Conservation (phyloP, 257 asterid species). For the Rhazya stricta region DNA sequence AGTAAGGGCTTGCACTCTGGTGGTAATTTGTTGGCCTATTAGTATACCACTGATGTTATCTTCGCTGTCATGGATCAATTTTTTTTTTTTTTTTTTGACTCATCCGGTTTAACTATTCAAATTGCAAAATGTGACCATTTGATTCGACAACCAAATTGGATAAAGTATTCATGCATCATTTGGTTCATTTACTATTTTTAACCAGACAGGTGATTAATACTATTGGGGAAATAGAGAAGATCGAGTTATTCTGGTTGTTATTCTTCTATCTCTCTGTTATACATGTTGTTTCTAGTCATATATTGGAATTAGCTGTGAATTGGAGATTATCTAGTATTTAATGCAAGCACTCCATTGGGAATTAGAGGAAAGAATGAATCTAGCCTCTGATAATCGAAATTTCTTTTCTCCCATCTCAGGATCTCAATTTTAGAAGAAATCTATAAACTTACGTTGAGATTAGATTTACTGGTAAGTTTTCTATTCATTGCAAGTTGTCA, state of each 20-base stretch:
- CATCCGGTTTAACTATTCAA: not conserved
- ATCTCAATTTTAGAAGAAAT: constrained; percentile 63
- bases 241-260: not conserved
- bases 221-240: not conserved
- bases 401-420: constrained; percentile 38
- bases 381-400: constrained; percentile 3
- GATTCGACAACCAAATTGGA: not conserved
- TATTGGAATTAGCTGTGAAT: not conserved
- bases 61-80: not conserved
- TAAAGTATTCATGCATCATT: not conserved
- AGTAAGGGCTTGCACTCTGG: not conserved
- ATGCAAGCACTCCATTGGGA: not conserved
- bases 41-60: not conserved
- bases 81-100: not conserved
- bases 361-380: not conserved
- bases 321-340: not conserved
- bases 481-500: not conserved
- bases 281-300: not conserved
- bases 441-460: constrained; percentile 60
- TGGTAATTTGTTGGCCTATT: not conserved
- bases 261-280: not conserved
- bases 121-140: not conserved
- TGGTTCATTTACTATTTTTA: not conserved
- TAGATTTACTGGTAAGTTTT: constrained; percentile 55
- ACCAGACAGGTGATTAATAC: not conserved